These are phyloP conservation scores for Nemophila menziesii DNA, from an alignment of 257 asterid species.

Conservation along the genomic window DNA sequence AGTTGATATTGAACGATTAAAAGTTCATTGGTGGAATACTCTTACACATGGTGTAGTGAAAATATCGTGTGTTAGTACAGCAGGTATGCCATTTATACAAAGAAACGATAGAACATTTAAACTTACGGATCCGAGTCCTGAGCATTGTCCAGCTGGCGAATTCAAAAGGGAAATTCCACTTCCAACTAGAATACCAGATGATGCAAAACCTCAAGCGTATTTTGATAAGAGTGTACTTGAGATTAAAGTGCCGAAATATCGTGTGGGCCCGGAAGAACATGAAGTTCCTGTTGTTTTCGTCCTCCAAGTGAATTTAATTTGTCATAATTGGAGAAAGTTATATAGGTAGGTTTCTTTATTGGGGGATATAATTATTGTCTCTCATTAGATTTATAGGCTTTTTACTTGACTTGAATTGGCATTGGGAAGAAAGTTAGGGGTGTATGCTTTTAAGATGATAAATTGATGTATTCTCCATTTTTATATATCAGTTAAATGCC, in stretches of 20 bases:
- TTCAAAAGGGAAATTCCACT: slow-evolving; percentile 50
- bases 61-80: slow-evolving; percentile 43
- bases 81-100: slow-evolving; percentile 42
- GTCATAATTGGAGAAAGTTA: slow-evolving; percentile 20
- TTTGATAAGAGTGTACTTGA: slow-evolving; percentile 53
- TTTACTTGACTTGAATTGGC: not conserved
- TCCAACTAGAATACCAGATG: slow-evolving; percentile 56
- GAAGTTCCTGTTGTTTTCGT: slow-evolving; percentile 60
- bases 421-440: too few relatives aligned
- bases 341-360: not conserved
- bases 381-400: slow-evolving; percentile 4
- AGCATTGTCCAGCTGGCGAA: slow-evolving; percentile 59
- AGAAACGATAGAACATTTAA: slow-evolving; percentile 47
- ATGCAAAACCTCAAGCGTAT: slow-evolving; percentile 57
- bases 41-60: slow-evolving; percentile 47
- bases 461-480: too few relatives aligned
- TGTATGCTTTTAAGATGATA: not conserved
- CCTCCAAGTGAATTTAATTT: slow-evolving; percentile 45
- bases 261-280: slow-evolving; percentile 59
- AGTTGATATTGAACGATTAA: slow-evolving; percentile 11
- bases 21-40: slow-evolving; percentile 20
- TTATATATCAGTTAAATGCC: not conserved
- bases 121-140: slow-evolving; percentile 55
- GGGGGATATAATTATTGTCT: slow-evolving; percentile 1
- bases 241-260: slow-evolving; percentile 53